Evolutionary conservation across 257 asterid species (phyloP).

Genomic region (Orobanche coerulescens): DNA sequence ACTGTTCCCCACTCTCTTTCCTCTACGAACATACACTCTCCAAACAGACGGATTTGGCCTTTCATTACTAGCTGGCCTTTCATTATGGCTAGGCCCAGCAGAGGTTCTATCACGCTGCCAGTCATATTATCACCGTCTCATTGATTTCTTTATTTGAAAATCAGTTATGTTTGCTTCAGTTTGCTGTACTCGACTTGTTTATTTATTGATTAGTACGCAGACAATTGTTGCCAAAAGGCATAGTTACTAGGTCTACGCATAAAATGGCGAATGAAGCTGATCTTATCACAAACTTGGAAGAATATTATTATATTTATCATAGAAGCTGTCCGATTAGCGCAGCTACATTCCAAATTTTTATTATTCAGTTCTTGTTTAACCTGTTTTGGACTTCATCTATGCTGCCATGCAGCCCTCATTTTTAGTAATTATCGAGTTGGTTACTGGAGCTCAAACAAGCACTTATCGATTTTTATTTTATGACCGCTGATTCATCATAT

Average conservation of each 20-base stretch:
- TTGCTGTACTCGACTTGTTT: background rate
- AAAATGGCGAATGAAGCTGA: conserved; percentile 11
- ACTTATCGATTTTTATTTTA: background rate
- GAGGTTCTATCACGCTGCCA: too few species aligned
- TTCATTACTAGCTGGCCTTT: too few species aligned
- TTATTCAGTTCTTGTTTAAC: background rate
- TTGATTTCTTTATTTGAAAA: background rate
- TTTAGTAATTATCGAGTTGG: conserved; percentile 7
- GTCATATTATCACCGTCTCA: background rate
- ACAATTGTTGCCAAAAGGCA: conserved; percentile 2
- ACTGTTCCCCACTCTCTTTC: too few species aligned
- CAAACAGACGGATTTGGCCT: too few species aligned
- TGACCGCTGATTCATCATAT: conserved; percentile 13
- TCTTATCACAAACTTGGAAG: background rate
- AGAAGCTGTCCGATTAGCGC: conserved; percentile 9
- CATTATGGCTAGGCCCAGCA: too few species aligned
- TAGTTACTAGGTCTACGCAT: conserved; percentile 2
- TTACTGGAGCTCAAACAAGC: background rate
- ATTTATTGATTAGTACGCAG: conserved; percentile 10
- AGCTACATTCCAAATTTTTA: background rate
- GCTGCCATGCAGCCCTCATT: conserved; percentile 7
- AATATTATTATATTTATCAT: conserved; percentile 1
- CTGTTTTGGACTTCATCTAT: background rate
- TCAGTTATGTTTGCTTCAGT: conserved; percentile 6
- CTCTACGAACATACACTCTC: too few species aligned